Conservation (phyloP, 2,329 filamentous ascomycete species). For the Nigrograna mackinnonii region DNA sequence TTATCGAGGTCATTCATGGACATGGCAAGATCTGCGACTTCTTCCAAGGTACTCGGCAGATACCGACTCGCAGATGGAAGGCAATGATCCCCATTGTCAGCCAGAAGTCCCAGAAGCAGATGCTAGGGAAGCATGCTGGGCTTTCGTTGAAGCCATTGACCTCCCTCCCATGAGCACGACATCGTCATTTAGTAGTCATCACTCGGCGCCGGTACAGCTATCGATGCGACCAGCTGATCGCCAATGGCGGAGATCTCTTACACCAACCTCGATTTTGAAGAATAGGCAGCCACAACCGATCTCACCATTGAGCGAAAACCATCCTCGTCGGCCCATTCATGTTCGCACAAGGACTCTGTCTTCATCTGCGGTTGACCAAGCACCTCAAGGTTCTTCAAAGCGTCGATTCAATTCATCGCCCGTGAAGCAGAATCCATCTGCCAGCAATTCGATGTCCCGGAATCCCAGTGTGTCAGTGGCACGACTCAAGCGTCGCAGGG, state of each 20-base stretch:
- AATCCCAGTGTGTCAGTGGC: conserved; percentile 37
- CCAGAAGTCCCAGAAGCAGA: conserved; percentile 62
- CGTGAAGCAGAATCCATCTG: conserved; percentile 31
- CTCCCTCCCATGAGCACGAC: conserved; percentile 51
- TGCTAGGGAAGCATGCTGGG: conserved; percentile 68
- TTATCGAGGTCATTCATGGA: conserved; percentile 60
- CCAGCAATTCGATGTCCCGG: conserved; percentile 29
- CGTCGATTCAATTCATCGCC: conserved; percentile 32
- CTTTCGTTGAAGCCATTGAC: conserved; percentile 68
- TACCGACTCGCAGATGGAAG: conserved; percentile 30
- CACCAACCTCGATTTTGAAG: conserved; percentile 35
- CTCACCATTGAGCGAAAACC: conserved; percentile 39
- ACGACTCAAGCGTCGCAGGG: conserved; percentile 53
- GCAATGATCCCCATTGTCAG: conserved; percentile 40
- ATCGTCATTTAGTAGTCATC: conserved; percentile 48
- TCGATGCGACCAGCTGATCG: conserved; percentile 38
- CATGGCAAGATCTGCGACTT: conserved; percentile 70
- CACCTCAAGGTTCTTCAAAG: conserved; percentile 27
- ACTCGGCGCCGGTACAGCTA: conserved; percentile 29
- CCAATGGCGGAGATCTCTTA: conserved; percentile 39
- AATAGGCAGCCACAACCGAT: conserved; percentile 33
- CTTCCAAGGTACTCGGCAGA: conserved; percentile 62
- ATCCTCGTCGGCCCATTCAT: conserved; percentile 27
- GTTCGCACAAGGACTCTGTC: conserved; percentile 29
- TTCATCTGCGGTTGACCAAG: conserved; percentile 27